Conservation (phyloP, 2,329 filamentous ascomycete species). For the Pseudogymnoascus sp. region DNA sequence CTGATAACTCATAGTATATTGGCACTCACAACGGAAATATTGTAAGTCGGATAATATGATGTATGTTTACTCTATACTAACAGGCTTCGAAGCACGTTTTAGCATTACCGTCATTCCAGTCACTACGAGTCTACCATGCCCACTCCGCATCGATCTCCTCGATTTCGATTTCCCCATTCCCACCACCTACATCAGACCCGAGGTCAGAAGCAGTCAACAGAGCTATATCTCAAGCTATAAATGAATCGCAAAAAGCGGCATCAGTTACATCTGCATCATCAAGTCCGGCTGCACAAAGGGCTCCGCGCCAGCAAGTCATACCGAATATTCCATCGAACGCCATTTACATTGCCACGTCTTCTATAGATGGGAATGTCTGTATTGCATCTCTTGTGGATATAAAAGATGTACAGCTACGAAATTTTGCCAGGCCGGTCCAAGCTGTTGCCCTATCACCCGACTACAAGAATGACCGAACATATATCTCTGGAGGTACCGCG, state of each 20-base stretch:
- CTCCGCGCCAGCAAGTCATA: constrained; percentile 48
- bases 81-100: constrained; percentile 63
- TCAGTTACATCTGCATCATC: constrained; percentile 41
- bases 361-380: constrained; percentile 92
- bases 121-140: constrained; percentile 80
- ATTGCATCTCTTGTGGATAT: constrained; percentile 79
- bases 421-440: constrained; percentile 89
- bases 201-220: constrained; percentile 33
- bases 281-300: constrained; percentile 43
- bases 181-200: constrained; percentile 46
- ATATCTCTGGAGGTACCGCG: constrained; percentile 83
- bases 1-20: constrained; percentile 57
- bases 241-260: constrained; percentile 29
- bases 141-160: constrained; percentile 87
- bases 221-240: constrained; percentile 26
- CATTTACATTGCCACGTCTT: constrained; percentile 89
- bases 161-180: constrained; percentile 84
- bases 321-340: constrained; percentile 77
- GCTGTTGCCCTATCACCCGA: constrained; percentile 91
- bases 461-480: constrained; percentile 81
- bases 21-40: constrained; percentile 97
- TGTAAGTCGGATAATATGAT: constrained; percentile 46
- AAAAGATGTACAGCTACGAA: constrained; percentile 84
- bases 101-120: constrained; percentile 72
- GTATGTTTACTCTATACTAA: constrained; percentile 25